Percentiles rank a stretch among this genome's conserved stretches.
phyloP scores from a whole-genome alignment of 75 land plant species.

The Pinus taeda region DNA sequence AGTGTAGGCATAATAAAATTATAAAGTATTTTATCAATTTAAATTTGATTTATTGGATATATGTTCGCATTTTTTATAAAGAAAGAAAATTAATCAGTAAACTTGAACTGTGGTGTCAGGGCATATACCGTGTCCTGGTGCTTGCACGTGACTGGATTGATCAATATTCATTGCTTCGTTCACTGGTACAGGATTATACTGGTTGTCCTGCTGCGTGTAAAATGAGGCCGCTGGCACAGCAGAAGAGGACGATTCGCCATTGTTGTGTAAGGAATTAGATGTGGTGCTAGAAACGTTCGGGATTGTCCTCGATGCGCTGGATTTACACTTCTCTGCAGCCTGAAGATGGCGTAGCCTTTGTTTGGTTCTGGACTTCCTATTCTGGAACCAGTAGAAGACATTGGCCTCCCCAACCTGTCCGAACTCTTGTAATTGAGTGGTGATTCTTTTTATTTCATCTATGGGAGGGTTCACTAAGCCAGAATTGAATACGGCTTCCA shows the following conservation, averaged over 20 bases:
- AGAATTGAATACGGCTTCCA: slow-evolving; percentile 1
- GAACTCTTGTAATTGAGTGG: not conserved
- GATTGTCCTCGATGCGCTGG: not conserved
- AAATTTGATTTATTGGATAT: no score
- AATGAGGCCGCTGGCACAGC: not conserved
- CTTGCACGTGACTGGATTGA: not conserved
- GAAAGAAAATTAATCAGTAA: no score
- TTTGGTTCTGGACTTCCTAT: slow-evolving; percentile 54
- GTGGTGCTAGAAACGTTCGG: not conserved
- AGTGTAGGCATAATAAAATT: no score
- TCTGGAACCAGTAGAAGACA: slow-evolving; percentile 37
- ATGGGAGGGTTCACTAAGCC: slow-evolving; percentile 2
- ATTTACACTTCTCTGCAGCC: slow-evolving; percentile 4
- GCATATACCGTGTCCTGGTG: not conserved
- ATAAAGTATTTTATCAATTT: no score
- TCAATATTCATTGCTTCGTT: not conserved
- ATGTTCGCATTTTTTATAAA: no score
- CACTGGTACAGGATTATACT: not conserved
- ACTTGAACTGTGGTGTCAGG: not conserved
- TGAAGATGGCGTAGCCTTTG: slow-evolving; percentile 54
- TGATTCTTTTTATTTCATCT: not conserved
- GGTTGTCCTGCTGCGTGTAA: not conserved
- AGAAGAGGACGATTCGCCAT: not conserved
- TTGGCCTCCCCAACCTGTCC: slow-evolving; percentile 22
- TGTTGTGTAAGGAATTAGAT: not conserved